A percentile compares a stretch with the other conserved stretches of the same genome.
These are phyloP conservation scores for Evansstolkia leycettana DNA, from an alignment of 495 filamentous ascomycete species.

Conservation along the genomic window DNA sequence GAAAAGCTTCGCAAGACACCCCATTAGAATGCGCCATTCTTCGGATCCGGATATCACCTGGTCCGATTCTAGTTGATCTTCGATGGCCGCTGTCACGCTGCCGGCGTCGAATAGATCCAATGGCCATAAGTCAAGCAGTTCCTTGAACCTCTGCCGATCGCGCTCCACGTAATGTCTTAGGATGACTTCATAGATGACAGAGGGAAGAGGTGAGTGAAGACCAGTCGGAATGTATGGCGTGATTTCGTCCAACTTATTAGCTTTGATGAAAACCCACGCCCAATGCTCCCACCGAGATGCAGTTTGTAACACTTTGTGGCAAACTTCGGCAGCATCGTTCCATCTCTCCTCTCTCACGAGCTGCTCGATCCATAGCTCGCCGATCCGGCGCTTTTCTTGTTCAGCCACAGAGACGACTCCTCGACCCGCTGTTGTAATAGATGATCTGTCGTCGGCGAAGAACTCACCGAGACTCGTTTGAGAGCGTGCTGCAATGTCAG, in stretches of 20 bases:
- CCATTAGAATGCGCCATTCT: slow-evolving; percentile 76
- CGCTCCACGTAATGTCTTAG: slow-evolving; percentile 71
- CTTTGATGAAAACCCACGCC: slow-evolving; percentile 80
- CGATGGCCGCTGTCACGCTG: slow-evolving; percentile 55
- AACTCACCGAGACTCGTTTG: slow-evolving; percentile 59
- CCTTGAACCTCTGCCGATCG: slow-evolving; percentile 54
- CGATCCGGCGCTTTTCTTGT: slow-evolving; percentile 83
- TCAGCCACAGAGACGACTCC: slow-evolving; percentile 49
- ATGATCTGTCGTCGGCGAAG: slow-evolving; percentile 60
- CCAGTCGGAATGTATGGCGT: slow-evolving; percentile 67
- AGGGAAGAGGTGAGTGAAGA: slow-evolving; percentile 65
- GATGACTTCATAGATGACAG: slow-evolving; percentile 74
- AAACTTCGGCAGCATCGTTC: slow-evolving; percentile 61
- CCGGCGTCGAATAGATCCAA: slow-evolving; percentile 69
- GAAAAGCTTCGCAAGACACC: slow-evolving; percentile 72
- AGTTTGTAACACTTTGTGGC: slow-evolving; percentile 68
- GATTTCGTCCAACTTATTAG: slow-evolving; percentile 78
- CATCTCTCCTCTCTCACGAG: slow-evolving; percentile 62
- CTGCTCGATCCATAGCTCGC: slow-evolving; percentile 85
- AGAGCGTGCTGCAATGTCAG: slow-evolving; percentile 37
- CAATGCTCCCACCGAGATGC: slow-evolving; percentile 84
- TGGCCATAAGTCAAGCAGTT: slow-evolving; percentile 77
- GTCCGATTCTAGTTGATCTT: slow-evolving; percentile 57
- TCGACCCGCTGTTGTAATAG: slow-evolving; percentile 35
- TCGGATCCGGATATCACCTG: slow-evolving; percentile 59